Evolutionary conservation across 192 early-diverging fungal species (phyloP).

Genomic region (Lunasporangiospora selenospora): DNA sequence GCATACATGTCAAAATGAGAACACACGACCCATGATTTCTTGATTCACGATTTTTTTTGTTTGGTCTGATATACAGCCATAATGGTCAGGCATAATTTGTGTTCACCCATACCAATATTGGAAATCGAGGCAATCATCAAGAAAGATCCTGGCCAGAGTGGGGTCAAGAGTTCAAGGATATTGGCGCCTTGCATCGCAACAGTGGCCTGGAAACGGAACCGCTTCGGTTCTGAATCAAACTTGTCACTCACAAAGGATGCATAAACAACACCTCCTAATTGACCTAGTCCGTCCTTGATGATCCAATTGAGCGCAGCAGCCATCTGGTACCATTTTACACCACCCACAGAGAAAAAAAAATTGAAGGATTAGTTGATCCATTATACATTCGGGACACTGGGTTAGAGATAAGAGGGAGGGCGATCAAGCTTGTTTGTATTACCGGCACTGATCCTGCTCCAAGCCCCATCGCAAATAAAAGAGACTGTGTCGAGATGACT

Average conservation of each 20-base stretch:
- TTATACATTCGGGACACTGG: too few relatives aligned
- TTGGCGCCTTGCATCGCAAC: conserved; percentile 76
- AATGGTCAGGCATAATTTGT: not conserved
- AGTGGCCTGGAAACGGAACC: conserved; percentile 78
- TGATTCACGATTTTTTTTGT: not conserved
- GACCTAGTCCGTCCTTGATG: conserved; percentile 90
- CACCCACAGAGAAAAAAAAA: not conserved
- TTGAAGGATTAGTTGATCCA: not conserved
- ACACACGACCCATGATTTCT: not conserved
- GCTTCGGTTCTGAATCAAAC: conserved; percentile 87
- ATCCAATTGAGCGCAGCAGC: conserved; percentile 92
- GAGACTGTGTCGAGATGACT: conserved; percentile 86
- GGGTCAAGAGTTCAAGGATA: conserved; percentile 80
- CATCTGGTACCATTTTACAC: too few relatives aligned
- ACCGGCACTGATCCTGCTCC: conserved; percentile 73
- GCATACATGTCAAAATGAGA: not conserved
- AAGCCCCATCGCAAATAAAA: conserved; percentile 84
- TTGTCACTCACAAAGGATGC: conserved; percentile 75
- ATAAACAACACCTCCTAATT: conserved; percentile 85
- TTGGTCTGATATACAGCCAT: not conserved
- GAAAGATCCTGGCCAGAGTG: conserved; percentile 80
- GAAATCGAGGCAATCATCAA: conserved; percentile 75
- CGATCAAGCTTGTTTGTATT: not conserved
- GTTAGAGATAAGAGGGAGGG: conserved; percentile 12
- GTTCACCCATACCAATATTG: conserved; percentile 70